Percentiles rank a stretch among this genome's conserved stretches.
Evolutionary conservation across 306 rosid species (phyloP).

Genomic region (Malus sylvestris): DNA sequence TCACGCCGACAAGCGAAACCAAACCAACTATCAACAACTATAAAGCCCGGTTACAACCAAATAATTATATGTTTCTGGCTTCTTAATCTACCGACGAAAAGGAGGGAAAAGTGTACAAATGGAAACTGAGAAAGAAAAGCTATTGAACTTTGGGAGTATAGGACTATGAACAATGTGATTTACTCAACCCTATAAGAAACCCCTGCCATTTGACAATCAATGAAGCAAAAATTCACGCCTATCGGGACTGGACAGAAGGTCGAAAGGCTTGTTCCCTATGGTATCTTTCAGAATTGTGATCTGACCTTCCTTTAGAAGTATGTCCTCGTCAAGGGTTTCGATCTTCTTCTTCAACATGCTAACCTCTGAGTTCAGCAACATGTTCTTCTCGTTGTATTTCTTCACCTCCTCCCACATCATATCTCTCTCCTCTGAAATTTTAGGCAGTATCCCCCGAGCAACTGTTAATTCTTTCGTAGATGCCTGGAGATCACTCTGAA

Average conservation of each 20-base stretch:
- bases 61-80: conserved; percentile 4
- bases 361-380: conserved; percentile 59
- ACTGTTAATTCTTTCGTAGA: conserved; percentile 52
- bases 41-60: conserved; percentile 2
- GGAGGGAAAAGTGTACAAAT: background rate
- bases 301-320: conserved; percentile 85
- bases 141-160: conserved; percentile 20
- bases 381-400: conserved; percentile 66
- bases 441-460: conserved; percentile 45
- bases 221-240: conserved; percentile 45
- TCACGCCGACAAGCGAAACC: background rate
- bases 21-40: conserved; percentile 11
- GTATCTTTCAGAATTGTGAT: conserved; percentile 80
- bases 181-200: conserved; percentile 8
- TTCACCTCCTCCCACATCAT: conserved; percentile 75
- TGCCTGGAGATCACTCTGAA: conserved; percentile 54
- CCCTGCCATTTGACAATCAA: conserved; percentile 23
- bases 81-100: conserved; percentile 3
- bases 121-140: background rate
- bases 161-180: conserved; percentile 48
- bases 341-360: conserved; percentile 47
- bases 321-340: conserved; percentile 66
- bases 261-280: conserved; percentile 46
- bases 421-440: conserved; percentile 76
- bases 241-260: conserved; percentile 58